Evolutionary conservation across 768 basidiomycete genomes (phyloP).

Genomic region (Hypsizygus marmoreus): DNA sequence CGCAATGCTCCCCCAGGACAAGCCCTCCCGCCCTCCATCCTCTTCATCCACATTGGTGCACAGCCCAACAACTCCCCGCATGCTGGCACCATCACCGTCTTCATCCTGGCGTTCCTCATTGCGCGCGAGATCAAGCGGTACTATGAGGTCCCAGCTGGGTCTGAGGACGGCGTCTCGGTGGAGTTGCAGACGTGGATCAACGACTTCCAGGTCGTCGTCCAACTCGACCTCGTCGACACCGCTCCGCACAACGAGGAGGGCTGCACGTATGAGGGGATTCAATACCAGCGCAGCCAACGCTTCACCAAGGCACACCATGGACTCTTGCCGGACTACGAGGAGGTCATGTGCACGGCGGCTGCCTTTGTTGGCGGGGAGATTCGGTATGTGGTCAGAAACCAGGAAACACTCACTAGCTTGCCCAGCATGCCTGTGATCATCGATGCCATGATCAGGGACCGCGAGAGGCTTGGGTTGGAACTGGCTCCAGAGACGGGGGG

Average conservation of each 20-base stretch:
- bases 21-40: neutral
- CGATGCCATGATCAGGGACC: slow-evolving; percentile 13
- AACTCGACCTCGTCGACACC: slow-evolving; percentile 31
- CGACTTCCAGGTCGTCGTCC: slow-evolving; percentile 20
- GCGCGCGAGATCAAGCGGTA: slow-evolving; percentile 18
- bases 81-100: slow-evolving; percentile 27
- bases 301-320: slow-evolving; percentile 15
- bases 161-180: no score
- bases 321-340: no score
- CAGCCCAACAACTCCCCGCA: slow-evolving; percentile 36
- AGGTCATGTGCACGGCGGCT: no score
- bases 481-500: slow-evolving; percentile 14
- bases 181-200: no score
- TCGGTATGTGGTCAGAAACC: slow-evolving; percentile 17
- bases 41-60: slow-evolving; percentile 26
- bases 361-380: no score
- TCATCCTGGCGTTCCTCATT: slow-evolving; percentile 27
- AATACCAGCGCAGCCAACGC: slow-evolving; percentile 28
- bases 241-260: slow-evolving; percentile 19
- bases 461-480: slow-evolving; percentile 16
- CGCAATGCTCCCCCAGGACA: neutral
- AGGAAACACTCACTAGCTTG: slow-evolving; percentile 18
- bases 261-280: slow-evolving; percentile 14
- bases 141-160: no score
- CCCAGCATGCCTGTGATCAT: slow-evolving; percentile 17